These are phyloP conservation scores for Coemansia sp. DNA, from an alignment of 192 early-diverging fungal species.

Conservation along the genomic window DNA sequence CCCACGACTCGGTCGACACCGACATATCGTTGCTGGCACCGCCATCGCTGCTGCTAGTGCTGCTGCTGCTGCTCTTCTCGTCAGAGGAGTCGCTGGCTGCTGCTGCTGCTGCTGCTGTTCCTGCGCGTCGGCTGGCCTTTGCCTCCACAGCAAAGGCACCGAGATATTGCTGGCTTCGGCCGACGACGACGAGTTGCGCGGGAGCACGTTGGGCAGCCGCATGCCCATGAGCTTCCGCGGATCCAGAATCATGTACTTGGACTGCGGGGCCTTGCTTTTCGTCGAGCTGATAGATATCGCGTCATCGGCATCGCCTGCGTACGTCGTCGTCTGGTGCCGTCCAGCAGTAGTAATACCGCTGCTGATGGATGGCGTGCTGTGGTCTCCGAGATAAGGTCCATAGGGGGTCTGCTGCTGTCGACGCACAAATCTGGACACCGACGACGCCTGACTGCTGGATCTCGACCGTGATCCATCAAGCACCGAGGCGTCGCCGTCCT, in stretches of 20 bases:
- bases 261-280: slow-evolving; percentile 36
- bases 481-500: not conserved
- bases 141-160: not conserved
- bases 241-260: slow-evolving; percentile 56
- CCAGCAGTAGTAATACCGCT: not conserved
- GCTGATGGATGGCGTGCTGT: not conserved
- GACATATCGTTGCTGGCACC: not conserved
- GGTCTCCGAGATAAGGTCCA: not conserved
- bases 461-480: not conserved
- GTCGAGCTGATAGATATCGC: slow-evolving; percentile 15
- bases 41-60: not conserved
- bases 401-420: not conserved
- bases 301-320: slow-evolving; percentile 16
- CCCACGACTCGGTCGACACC: slow-evolving; percentile 47
- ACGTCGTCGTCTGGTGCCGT: not conserved
- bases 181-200: slow-evolving; percentile 7
- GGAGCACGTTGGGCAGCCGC: slow-evolving; percentile 41
- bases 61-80: slow-evolving; percentile 8
- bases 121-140: not conserved
- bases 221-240: slow-evolving; percentile 55
- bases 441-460: slow-evolving; percentile 1
- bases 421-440: not conserved
- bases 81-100: not conserved
- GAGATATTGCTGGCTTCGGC: not conserved
- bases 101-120: not conserved